Conservation (phyloP, 2,329 filamentous ascomycete genomes). For the Aphanoascus verrucosus region DNA sequence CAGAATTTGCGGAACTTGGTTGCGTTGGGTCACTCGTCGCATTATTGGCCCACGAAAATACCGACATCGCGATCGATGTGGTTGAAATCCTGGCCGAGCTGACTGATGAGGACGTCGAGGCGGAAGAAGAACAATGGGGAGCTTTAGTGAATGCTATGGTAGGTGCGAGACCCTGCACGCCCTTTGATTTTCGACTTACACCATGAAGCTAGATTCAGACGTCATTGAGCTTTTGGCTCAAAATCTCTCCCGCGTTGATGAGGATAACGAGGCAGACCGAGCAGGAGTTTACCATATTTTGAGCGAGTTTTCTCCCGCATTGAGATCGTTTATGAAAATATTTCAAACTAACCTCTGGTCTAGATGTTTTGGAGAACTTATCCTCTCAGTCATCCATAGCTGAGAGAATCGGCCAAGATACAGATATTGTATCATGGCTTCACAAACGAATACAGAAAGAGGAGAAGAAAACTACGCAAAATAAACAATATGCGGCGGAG, state of each 20-base stretch:
- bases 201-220: slow-evolving; percentile 32
- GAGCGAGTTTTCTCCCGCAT: slow-evolving; percentile 25
- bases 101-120: slow-evolving; percentile 83
- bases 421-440: slow-evolving; percentile 63
- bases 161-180: slow-evolving; percentile 10
- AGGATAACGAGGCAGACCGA: slow-evolving; percentile 60
- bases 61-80: slow-evolving; percentile 85
- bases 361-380: slow-evolving; percentile 69
- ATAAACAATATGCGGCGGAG: slow-evolving; percentile 91
- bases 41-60: slow-evolving; percentile 86
- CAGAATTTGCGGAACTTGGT: slow-evolving; percentile 65
- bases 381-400: slow-evolving; percentile 59
- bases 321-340: too few relatives aligned
- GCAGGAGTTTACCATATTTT: slow-evolving; percentile 80
- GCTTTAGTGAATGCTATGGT: slow-evolving; percentile 55
- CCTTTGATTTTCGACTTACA: slow-evolving; percentile 5
- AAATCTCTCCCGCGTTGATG: slow-evolving; percentile 66
- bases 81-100: slow-evolving; percentile 84
- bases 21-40: slow-evolving; percentile 64
- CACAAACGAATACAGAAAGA: slow-evolving; percentile 58
- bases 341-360: not conserved
- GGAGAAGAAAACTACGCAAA: slow-evolving; percentile 65
- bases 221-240: slow-evolving; percentile 35
- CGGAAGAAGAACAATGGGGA: slow-evolving; percentile 71
- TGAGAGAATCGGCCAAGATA: slow-evolving; percentile 60